Evolutionary conservation across 2,329 filamentous ascomycete species (phyloP), one percentile per base, ranked within the genome.

Genomic region (Calonectria pseudoturangicola): DNA sequence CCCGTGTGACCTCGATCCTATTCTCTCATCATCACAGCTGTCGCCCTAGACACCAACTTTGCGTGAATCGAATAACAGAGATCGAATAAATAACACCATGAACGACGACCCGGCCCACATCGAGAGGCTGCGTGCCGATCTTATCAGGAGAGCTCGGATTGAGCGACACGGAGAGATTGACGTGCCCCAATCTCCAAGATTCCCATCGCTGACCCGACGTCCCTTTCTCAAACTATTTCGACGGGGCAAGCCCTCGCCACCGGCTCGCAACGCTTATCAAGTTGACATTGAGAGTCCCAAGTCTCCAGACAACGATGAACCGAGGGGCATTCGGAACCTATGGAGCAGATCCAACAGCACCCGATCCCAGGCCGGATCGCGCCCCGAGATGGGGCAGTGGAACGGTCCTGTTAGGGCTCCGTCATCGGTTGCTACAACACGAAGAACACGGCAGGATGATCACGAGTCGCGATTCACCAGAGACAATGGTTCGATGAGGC

Each of bases 231-330:
- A 68, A 54, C 33, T 81, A 10, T 70, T 76, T 21, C 73, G 71
- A 47, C 74, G 78, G 8, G 73, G 74, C 45, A 73, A 76, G 48
- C 74, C 75, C 41, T 66, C 62, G 54, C 67, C 75, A 56, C 73
- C 68, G 21, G 70, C 73, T 13, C 56, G 64, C 43, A 72, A 75
- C 39, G 41, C 72, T 10, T 75, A 76, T 6, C 74, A 75, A 18
- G 74, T 80, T 27, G 82, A 82, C 30, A 72, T 78, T 21, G 83
- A 86, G 58, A 87, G 85, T 25, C 87, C 88, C 41, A 91, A 91
- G 77, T 86, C 87, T 86, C 88, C 2, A 45, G 28, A 48, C 43
- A n/a, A 50, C 25, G 58, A 68, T 36, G 65, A 43, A 28, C 47
- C 41, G 39, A 41, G 54, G 21, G 54, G 54, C 13, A 41, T 21